These are phyloP conservation scores for Claviceps monticola DNA, from an alignment of 2,329 filamentous ascomycete genomes.

Conservation along the genomic window DNA sequence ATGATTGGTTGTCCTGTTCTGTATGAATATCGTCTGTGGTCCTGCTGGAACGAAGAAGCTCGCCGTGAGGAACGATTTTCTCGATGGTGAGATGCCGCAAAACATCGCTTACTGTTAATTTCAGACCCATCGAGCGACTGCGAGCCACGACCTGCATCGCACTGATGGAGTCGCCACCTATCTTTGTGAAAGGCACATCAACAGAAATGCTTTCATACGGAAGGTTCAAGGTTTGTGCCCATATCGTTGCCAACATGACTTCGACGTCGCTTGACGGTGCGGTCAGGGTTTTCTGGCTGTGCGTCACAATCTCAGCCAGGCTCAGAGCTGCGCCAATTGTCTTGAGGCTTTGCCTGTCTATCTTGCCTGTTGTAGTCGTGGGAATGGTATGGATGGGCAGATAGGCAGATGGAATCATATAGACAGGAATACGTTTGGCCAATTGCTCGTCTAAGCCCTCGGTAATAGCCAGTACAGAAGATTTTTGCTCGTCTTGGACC, in stretches of 20 bases:
- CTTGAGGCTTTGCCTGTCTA: background rate
- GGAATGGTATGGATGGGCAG: background rate
- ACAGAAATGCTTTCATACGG: background rate
- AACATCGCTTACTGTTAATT: slow-evolving; percentile 19
- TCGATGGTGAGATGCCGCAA: slow-evolving; percentile 9
- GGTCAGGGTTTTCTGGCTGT: background rate
- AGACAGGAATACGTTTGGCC: background rate
- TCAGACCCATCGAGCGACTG: slow-evolving; percentile 16
- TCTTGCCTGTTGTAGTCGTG: background rate
- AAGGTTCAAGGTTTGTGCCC: background rate
- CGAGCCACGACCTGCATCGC: slow-evolving; percentile 30
- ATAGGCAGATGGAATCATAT: background rate
- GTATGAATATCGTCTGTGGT: background rate
- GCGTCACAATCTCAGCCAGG: background rate
- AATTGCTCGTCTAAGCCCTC: background rate
- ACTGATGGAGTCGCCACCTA: slow-evolving; percentile 23
- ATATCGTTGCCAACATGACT: background rate
- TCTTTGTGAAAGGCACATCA: background rate
- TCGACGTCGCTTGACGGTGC: background rate
- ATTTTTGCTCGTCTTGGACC: background rate
- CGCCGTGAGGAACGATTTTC: background rate
- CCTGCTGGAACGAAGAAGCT: background rate
- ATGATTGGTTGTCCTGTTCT: background rate
- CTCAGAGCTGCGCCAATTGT: background rate
- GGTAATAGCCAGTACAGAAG: background rate